Percentiles rank a stretch among this genome's conserved stretches.
phyloP scores from a whole-genome alignment of 495 filamentous ascomycete species.

The Penicillium angulare region DNA sequence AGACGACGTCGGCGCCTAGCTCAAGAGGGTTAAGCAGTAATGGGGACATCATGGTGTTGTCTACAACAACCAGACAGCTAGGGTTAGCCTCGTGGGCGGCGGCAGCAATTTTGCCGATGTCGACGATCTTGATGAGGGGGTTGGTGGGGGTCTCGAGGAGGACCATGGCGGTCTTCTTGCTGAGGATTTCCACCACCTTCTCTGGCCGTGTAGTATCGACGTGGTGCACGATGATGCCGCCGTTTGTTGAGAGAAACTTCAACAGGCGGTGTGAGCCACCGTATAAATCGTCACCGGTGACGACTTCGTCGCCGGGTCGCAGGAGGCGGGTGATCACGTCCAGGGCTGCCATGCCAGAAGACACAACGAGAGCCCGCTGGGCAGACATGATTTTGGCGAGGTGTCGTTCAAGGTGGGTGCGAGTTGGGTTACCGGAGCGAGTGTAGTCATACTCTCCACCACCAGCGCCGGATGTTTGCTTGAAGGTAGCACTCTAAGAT shows the following conservation, averaged over 20 bases:
- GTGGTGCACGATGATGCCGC: constrained; percentile 90
- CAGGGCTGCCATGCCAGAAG: constrained; percentile 94
- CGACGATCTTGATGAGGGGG: constrained; percentile 95
- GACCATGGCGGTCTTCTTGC: constrained; percentile 86
- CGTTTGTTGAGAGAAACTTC: constrained; percentile 82
- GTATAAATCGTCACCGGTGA: constrained; percentile 95
- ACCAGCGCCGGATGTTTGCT: constrained; percentile 78
- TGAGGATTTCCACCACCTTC: constrained; percentile 65
- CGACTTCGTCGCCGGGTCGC: constrained; percentile 91
- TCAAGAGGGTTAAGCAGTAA: constrained; percentile 89
- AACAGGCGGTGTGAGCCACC: constrained; percentile 93
- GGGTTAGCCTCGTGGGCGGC: constrained; percentile 75
- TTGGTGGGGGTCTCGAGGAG: constrained; percentile 96
- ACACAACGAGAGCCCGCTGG: constrained; percentile 83
- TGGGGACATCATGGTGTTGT: constrained; percentile 98
- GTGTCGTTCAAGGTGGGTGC: constrained; percentile 94
- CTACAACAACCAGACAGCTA: constrained; percentile 82
- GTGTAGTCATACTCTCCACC: constrained; percentile 96
- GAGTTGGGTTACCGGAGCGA: constrained; percentile 91
- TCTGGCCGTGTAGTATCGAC: constrained; percentile 84
- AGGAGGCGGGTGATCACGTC: constrained; percentile 96
- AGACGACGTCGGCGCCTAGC: constrained; percentile 91
- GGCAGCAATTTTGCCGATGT: constrained; percentile 75
- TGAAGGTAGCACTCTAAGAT: constrained; percentile 89
- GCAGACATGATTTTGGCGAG: constrained; percentile 98